Percentiles rank a stretch among this genome's conserved stretches.
These are phyloP conservation scores for Ascodesmis nigricans DNA, from an alignment of 495 filamentous ascomycete genomes.

Conservation along the genomic window DNA sequence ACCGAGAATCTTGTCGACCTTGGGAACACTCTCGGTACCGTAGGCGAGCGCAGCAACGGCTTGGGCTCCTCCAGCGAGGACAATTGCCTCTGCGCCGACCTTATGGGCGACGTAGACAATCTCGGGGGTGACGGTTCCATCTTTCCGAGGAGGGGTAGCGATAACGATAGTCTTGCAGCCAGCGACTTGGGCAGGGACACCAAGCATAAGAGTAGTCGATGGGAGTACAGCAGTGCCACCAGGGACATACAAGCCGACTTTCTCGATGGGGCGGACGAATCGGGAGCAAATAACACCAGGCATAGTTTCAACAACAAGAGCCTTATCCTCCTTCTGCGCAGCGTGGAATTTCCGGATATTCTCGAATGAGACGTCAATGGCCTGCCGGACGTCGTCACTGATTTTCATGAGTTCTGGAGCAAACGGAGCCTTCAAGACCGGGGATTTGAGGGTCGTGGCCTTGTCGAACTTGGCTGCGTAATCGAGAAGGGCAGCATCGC, in stretches of 20 bases:
- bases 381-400: slow-evolving; percentile 53
- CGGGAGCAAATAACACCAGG: slow-evolving; percentile 86
- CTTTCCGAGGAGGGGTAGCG: slow-evolving; percentile 71
- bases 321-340: slow-evolving; percentile 60
- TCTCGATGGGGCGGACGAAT: slow-evolving; percentile 77
- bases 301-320: slow-evolving; percentile 82
- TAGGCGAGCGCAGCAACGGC: slow-evolving; percentile 81
- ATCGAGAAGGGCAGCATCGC: slow-evolving; percentile 66
- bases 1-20: slow-evolving; percentile 97
- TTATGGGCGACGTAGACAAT: slow-evolving; percentile 98
- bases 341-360: slow-evolving; percentile 89
- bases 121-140: slow-evolving; percentile 82
- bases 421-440: slow-evolving; percentile 75
- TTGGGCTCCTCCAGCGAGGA: slow-evolving; percentile 86
- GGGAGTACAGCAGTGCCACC: slow-evolving; percentile 91
- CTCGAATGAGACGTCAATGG: slow-evolving; percentile 80
- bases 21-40: slow-evolving; percentile 62
- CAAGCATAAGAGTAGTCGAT: slow-evolving; percentile 90
- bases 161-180: slow-evolving; percentile 92
- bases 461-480: slow-evolving; percentile 97
- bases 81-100: slow-evolving; percentile 82
- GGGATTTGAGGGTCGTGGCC: slow-evolving; percentile 68
- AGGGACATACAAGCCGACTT: slow-evolving; percentile 84
- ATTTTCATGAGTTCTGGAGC: slow-evolving; percentile 65
- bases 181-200: slow-evolving; percentile 89